A percentile compares a stretch with the other conserved stretches of the same genome.
These are phyloP conservation scores for Penicillium subrubescens DNA, from an alignment of 495 filamentous ascomycete species.

Conservation along the genomic window DNA sequence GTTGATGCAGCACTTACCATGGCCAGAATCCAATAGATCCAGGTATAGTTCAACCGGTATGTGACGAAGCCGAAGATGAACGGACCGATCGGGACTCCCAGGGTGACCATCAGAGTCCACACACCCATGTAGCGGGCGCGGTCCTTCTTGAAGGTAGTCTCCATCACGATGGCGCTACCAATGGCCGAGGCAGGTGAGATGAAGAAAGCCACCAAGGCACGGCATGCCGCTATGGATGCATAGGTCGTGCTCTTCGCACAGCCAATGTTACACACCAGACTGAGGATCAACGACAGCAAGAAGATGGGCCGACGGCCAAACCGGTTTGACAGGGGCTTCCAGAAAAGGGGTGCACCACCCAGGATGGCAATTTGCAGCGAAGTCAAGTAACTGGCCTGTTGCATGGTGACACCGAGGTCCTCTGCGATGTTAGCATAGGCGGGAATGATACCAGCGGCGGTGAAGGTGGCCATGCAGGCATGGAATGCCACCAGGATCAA, in stretches of 20 bases:
- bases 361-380: slow-evolving; percentile 53
- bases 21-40: slow-evolving; percentile 47
- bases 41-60: slow-evolving; percentile 40
- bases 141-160: slow-evolving; percentile 53
- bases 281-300: slow-evolving; percentile 48
- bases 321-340: slow-evolving; percentile 59
- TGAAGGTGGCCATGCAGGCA: slow-evolving; percentile 59
- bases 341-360: slow-evolving; percentile 52
- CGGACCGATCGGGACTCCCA: slow-evolving; percentile 51
- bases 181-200: slow-evolving; percentile 57
- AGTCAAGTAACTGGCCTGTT: slow-evolving; percentile 51
- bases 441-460: slow-evolving; percentile 54
- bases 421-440: slow-evolving; percentile 49
- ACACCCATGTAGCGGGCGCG: slow-evolving; percentile 55
- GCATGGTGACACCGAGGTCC: slow-evolving; percentile 43
- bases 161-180: slow-evolving; percentile 53
- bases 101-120: slow-evolving; percentile 53
- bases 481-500: slow-evolving; percentile 57
- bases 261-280: slow-evolving; percentile 47
- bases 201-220: slow-evolving; percentile 53
- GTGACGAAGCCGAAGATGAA: slow-evolving; percentile 53
- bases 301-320: slow-evolving; percentile 58
- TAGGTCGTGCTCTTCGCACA: slow-evolving; percentile 48
- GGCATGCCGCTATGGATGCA: slow-evolving; percentile 42
- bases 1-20: slow-evolving; percentile 35